Conservation (phyloP, 1,284 basidiomycete genomes). For the Trametes sp. region DNA sequence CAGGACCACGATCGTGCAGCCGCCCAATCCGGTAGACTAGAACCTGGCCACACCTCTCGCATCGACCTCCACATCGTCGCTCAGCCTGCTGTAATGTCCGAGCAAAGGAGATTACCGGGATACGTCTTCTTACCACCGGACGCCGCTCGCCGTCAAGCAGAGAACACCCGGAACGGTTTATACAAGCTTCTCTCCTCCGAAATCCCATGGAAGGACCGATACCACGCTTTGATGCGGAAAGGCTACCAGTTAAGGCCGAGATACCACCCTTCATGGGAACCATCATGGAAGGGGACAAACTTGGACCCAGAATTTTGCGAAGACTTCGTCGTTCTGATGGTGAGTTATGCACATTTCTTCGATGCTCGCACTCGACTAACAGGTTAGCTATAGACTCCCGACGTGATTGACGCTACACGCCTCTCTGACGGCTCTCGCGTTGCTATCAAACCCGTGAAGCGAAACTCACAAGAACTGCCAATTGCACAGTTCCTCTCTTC, state of each 20-base stretch:
- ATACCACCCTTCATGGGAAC: slow-evolving; percentile 6
- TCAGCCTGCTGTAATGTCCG: background rate
- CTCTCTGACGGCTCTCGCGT: slow-evolving; percentile 28
- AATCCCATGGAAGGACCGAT: slow-evolving; percentile 1
- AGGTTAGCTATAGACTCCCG: background rate
- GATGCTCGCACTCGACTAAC: background rate
- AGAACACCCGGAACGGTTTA: background rate
- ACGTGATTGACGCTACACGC: slow-evolving; percentile 37
- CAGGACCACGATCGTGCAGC: background rate
- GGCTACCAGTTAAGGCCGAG: slow-evolving; percentile 1
- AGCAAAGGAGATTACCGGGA: background rate
- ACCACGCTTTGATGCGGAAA: background rate
- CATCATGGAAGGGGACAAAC: slow-evolving; percentile 13
- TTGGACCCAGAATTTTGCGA: slow-evolving; percentile 11
- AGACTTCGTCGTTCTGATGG: background rate
- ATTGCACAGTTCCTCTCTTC: slow-evolving; percentile 22
- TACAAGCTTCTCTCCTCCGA: slow-evolving; percentile 1
- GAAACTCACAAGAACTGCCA: slow-evolving; percentile 15
- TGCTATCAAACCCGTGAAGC: slow-evolving; percentile 30
- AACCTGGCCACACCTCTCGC: background rate
- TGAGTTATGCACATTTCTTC: background rate
- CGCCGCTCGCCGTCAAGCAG: background rate
- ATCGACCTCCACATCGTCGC: background rate
- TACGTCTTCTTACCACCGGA: slow-evolving; percentile 3
- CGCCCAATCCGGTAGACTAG: background rate